Evolutionary conservation across 805 yeast species (phyloP).

Genomic region (Hanseniaspora lindneri): DNA sequence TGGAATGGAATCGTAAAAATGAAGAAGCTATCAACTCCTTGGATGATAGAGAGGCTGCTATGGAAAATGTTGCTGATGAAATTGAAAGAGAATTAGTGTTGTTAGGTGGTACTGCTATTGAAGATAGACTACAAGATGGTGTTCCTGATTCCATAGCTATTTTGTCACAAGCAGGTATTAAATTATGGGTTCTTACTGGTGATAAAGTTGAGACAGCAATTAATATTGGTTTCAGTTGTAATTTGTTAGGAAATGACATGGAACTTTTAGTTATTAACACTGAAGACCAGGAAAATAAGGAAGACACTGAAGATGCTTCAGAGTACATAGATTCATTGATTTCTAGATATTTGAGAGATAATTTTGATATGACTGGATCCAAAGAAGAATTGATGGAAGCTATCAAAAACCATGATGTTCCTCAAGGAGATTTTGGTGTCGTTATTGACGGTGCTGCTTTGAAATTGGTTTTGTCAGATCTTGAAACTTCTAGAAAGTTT

Average conservation of each 20-base stretch:
- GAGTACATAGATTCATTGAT: constrained; percentile 39
- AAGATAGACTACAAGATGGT: constrained; percentile 74
- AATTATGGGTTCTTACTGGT: constrained; percentile 78
- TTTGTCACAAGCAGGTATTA: constrained; percentile 65
- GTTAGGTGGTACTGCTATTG: constrained; percentile 78
- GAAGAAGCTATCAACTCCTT: constrained; percentile 54
- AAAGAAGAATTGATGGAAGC: constrained; percentile 45
- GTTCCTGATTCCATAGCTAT: constrained; percentile 70
- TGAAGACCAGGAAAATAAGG: constrained; percentile 41
- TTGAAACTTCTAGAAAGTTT: constrained; percentile 43
- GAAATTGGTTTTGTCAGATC: constrained; percentile 38
- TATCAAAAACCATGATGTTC: constrained; percentile 50
- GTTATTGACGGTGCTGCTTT: constrained; percentile 75
- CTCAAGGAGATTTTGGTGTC: constrained; percentile 54
- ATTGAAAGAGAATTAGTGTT: constrained; percentile 55
- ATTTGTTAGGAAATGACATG: constrained; percentile 63
- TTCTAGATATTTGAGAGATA: constrained; percentile 40
- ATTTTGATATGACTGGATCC: constrained; percentile 50
- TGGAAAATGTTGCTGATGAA: constrained; percentile 64
- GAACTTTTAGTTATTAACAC: constrained; percentile 47
- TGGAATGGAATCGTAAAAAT: constrained; percentile 51
- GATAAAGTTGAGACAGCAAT: constrained; percentile 85
- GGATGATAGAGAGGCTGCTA: constrained; percentile 52
- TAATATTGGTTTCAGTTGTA: constrained; percentile 78
- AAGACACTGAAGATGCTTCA: constrained; percentile 29